Base-by-base conservation (phyloP, 2,329 filamentous ascomycete species). In the Elsinoe arachidis region DNA sequence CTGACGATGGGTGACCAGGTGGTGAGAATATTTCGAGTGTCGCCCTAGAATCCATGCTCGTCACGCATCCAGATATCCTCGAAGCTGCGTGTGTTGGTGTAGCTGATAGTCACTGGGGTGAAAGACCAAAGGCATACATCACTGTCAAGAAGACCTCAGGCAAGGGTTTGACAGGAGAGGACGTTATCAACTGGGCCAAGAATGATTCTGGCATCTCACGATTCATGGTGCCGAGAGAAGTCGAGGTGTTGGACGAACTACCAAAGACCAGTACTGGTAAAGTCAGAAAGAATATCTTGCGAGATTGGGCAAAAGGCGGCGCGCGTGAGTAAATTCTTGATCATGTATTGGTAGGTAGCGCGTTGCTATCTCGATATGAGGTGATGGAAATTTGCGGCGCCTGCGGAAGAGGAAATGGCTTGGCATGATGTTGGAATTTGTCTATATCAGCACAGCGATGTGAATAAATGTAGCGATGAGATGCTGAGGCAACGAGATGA, bases 241-340 rank as follows among this genome's bases (percentile, higher is more conserved):
- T 86, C 0, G 88, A 95, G 70, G 76, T 97, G 43, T 82, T 99
- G n/a, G 63, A 75, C 5, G 91, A 96, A 71, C 76, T 99, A 62
- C 93, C 93, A 9, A 99, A 99, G 80, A 99, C 93, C 26, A 93
- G 88, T 71, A 99, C 93, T 0, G 93, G 93, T 2, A 99, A 99
- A 79, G 80, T 97, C 60, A 86, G 90, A 80, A 99, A 99, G 82
- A 97, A 96, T 66, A 82, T 95, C 5, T 72, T 99, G 57, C 77
- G 93, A 60, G 86, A 89, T 64, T 96, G 91, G 92, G 88, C 87
- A 2, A 88, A 82, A 68, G 80, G 80, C 39, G 72, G 68, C 12
- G 69, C 72, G 59, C 62, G 68, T 57, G 68, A 65, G 14, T 46
- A 21, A 53, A 23, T 59, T 57, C 46, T 55, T 49, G 54, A 43